phyloP scores from a whole-genome alignment of 2,329 filamentous ascomycete genomes.

The Diaporthe caulivora region DNA sequence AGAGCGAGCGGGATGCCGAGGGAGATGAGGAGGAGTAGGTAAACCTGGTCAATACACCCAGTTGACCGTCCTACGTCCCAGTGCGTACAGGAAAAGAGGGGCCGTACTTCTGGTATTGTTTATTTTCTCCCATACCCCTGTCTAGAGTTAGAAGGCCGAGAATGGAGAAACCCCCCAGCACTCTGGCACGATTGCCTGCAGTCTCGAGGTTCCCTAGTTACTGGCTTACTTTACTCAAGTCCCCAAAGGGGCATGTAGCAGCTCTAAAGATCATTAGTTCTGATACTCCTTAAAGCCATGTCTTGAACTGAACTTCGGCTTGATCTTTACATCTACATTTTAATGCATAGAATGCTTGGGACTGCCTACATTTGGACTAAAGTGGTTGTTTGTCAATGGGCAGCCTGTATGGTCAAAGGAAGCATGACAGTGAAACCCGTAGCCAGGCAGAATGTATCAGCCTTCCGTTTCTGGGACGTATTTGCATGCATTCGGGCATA shows the following conservation, averaged over 20 bases:
- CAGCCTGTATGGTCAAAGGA: neutral
- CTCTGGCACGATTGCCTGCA: neutral
- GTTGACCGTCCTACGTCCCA: neutral
- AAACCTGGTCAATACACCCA: neutral
- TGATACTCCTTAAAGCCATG: neutral
- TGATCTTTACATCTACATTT: neutral
- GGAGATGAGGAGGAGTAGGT: conserved; percentile 48
- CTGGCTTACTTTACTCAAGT: neutral
- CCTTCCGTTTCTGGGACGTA: neutral
- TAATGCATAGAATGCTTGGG: neutral
- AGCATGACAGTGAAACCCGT: neutral
- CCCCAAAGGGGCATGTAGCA: neutral
- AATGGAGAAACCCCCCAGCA: neutral
- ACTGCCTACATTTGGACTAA: neutral
- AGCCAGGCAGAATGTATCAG: neutral
- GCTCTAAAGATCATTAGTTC: neutral
- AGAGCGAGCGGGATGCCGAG: conserved; percentile 46
- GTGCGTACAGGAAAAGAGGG: neutral
- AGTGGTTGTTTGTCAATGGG: neutral
- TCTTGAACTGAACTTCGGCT: neutral
- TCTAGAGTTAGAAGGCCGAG: neutral
- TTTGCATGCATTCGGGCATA: neutral
- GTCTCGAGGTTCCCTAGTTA: neutral
- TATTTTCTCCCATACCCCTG: neutral
- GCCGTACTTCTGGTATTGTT: neutral